Evolutionary conservation across 768 basidiomycete species (phyloP), one percentile per base, ranked within the genome.

Genomic region (Chalciporus piperatus): DNA sequence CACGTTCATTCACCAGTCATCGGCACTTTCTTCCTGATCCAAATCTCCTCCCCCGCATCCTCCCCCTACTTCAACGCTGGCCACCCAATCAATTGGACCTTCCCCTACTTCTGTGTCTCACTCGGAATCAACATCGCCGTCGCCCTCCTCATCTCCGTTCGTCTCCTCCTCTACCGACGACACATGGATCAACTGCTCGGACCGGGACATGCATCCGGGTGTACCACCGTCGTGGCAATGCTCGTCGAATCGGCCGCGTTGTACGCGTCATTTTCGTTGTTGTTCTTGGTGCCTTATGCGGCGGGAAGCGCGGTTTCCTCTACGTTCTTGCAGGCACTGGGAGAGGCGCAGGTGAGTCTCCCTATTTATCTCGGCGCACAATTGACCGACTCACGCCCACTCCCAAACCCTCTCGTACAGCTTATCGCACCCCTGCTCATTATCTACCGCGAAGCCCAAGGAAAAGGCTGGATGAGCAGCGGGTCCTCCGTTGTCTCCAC

Each of bases 391-490:
- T 22, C 22, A 22, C 22, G 22, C 22, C 22, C 22, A 2, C 22
- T 22, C 22, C 22, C 22, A 22, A 22, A 22, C 22, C 22, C 11
- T 11, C 6, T 20, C 28, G 16, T 3, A 37, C 35, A 76, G 75
- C 51, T 66, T 35, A 68, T 75, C 30, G 69, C 72, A 2, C 72
- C 73, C 1, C 51, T 71, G 2, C 54, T 75, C 35, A 76, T 76
- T 43, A 57, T 75, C 37, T 64, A 70, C 43, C 66, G 74, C 47
- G 72, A 75, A 47, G 67, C 69, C 0, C 57, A 62, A 17, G 75
- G 74, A 1, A 65, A 65, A 25, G 72, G 72, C 1, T 73, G 72
- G 70, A 56, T 67, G 4, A 67, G 65, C 19, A 51, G 51, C 9
- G 38, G 50, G 0, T 43, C 59, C 6, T 44, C 59, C 1, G 45